Percentiles rank a stretch among this genome's conserved stretches.
Conservation (phyloP, 2,329 filamentous ascomycete genomes). For the Botrytis squamosa region DNA sequence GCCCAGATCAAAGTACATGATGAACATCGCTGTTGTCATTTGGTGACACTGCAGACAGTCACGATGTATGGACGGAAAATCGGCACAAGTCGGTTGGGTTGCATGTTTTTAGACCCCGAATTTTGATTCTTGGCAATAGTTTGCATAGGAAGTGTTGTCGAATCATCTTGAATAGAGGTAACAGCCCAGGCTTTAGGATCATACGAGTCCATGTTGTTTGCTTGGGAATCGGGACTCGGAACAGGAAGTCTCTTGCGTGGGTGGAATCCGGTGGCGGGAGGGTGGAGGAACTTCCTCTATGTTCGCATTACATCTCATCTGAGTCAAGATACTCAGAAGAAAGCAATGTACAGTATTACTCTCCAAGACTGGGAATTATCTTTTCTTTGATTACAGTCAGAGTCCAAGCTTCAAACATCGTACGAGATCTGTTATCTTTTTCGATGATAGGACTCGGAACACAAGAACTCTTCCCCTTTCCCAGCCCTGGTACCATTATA, state of each 20-base stretch:
- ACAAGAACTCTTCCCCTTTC: background rate
- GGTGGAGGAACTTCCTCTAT: background rate
- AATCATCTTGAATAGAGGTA: background rate
- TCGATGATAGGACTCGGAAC: background rate
- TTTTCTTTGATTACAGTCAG: background rate
- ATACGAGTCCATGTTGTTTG: background rate
- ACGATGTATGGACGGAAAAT: background rate
- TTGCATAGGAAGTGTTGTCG: background rate
- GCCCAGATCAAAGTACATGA: background rate
- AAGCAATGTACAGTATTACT: background rate
- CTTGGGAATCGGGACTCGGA: conserved; percentile 2
- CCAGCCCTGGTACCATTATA: background rate
- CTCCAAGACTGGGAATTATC: background rate
- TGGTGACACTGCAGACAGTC: background rate
- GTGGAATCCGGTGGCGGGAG: background rate
- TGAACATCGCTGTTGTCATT: conserved; percentile 1
- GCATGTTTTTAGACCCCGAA: background rate
- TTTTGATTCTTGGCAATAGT: background rate
- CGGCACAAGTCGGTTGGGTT: conserved; percentile 4
- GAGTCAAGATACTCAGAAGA: background rate
- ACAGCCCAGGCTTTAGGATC: background rate
- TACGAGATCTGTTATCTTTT: background rate
- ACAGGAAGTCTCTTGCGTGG: background rate
- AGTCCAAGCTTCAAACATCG: background rate
- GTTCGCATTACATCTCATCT: background rate